Base-by-base conservation (phyloP, 768 basidiomycete species). In the Pulveroboletus sp. region DNA sequence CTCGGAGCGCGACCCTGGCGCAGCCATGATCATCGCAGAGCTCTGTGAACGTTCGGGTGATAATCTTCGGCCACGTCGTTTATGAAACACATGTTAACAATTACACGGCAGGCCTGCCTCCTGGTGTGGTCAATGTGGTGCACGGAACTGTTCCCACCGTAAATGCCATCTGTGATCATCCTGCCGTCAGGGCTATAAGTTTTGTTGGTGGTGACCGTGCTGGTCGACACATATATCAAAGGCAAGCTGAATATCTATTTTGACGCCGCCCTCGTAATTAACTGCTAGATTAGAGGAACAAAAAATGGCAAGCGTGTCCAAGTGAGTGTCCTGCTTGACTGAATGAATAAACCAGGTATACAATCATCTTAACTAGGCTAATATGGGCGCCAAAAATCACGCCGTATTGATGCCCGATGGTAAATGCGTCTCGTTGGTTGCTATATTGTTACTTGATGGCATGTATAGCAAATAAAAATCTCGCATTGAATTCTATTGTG, bases 371-470 rank as follows among this genome's bases (percentile, higher is more conserved):
- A 10, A 33, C 27, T 23, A 85, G 71, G 82, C 85, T 10, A 87
- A 88, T 59, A 70, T 98, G 68, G 95, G 95, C n/a, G 95, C 95
- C 24, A 99, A 99, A 74, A 98, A 95, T 59, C 94, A 95, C 67
- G 91, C 85, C 16, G 79, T 95, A 13, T 66, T 95, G 57, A 93
- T 95, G 90, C 88, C 92, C 17, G 94, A 97, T 69, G 90, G 93
- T 94, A 52, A 47, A 76, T 61, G 19, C 20, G 25, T 20, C 24
- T 24, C 8, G 45, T 24, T 48, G 34, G 27, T 25, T n/a, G 23
- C 9, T 29, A 24, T n/a, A 27, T 7, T 14, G 7, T 35, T 42
- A 25, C 45, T 40, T 53, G 39, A 57, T 36, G 19, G 20, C 38
- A 6, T 21, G 16, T 34, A 16, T 46, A 89, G 94, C 94, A 19